Conservation (phyloP, 805 yeast species). For the Zygosaccharomyces kombuchaensis region DNA sequence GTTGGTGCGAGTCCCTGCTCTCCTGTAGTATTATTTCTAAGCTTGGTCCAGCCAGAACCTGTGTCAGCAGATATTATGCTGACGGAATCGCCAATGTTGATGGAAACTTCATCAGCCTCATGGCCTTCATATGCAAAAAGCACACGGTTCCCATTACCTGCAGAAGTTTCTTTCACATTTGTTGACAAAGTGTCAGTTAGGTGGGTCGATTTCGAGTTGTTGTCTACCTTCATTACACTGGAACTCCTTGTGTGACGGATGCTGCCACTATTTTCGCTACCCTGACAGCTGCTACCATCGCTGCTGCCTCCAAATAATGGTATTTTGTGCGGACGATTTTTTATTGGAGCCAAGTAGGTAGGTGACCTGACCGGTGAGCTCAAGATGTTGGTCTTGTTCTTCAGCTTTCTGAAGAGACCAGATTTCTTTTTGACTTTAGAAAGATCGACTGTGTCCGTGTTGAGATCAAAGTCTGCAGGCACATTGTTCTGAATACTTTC, state of each 20-base stretch:
- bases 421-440: slow-evolving; percentile 50
- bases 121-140: slow-evolving; percentile 60
- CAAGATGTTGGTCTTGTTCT: slow-evolving; percentile 16
- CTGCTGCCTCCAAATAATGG: slow-evolving; percentile 8
- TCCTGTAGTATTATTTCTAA: slow-evolving; percentile 45
- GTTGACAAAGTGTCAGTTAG: slow-evolving; percentile 12
- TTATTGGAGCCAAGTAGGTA: slow-evolving; percentile 7
- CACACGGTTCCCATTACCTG: slow-evolving; percentile 40
- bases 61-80: slow-evolving; percentile 64
- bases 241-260: not conserved
- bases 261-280: not conserved
- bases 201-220: slow-evolving; percentile 10
- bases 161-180: slow-evolving; percentile 4
- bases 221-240: slow-evolving; percentile 9
- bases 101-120: slow-evolving; percentile 70
- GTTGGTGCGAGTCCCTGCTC: slow-evolving; percentile 81
- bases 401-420: slow-evolving; percentile 48
- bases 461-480: slow-evolving; percentile 60
- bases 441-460: slow-evolving; percentile 48
- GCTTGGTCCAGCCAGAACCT: slow-evolving; percentile 89
- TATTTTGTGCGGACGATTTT: slow-evolving; percentile 6
- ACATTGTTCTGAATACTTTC: slow-evolving; percentile 87
- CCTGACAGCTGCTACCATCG: not conserved
- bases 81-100: slow-evolving; percentile 58
- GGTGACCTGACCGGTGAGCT: slow-evolving; percentile 3